A percentile compares a stretch with the other conserved stretches of the same genome.
Conservation (phyloP, 257 asterid genomes). For the Gentiana dahurica region DNA sequence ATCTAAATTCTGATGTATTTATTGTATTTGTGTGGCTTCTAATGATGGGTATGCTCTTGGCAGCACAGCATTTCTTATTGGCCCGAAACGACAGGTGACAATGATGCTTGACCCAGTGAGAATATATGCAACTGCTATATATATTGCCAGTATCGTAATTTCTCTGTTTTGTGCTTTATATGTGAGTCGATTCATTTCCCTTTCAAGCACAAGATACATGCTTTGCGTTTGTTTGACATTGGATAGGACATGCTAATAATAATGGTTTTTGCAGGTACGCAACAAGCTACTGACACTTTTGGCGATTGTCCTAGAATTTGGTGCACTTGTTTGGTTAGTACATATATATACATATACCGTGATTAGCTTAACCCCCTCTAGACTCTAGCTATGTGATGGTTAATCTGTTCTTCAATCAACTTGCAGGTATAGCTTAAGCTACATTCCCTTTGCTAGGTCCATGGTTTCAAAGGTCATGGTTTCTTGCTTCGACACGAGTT, state of each 20-base stretch:
- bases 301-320: constrained; percentile 73
- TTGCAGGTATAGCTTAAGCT: constrained; percentile 97
- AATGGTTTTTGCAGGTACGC: constrained; percentile 43
- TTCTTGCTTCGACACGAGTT: constrained; percentile 91
- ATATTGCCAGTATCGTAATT: constrained; percentile 80
- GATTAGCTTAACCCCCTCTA: neutral
- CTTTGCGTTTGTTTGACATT: constrained; percentile 7
- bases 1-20: neutral
- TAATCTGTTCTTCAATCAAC: constrained; percentile 4
- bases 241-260: neutral
- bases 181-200: constrained; percentile 44
- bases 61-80: constrained; percentile 99
- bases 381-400: no score
- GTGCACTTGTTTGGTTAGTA: constrained; percentile 84
- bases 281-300: constrained; percentile 82
- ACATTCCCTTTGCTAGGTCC: constrained; percentile 90
- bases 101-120: constrained; percentile 98
- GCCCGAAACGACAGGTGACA: constrained; percentile 89
- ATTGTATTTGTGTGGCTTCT: constrained; percentile 10
- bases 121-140: constrained; percentile 92
- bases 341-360: neutral
- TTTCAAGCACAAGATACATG: constrained; percentile 7
- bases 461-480: constrained; percentile 85
- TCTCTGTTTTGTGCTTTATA: constrained; percentile 90
- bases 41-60: constrained; percentile 34